Percentiles rank a stretch among this genome's conserved stretches.
Conservation (phyloP, 306 rosid species). For the Erythrophleum fordii region DNA sequence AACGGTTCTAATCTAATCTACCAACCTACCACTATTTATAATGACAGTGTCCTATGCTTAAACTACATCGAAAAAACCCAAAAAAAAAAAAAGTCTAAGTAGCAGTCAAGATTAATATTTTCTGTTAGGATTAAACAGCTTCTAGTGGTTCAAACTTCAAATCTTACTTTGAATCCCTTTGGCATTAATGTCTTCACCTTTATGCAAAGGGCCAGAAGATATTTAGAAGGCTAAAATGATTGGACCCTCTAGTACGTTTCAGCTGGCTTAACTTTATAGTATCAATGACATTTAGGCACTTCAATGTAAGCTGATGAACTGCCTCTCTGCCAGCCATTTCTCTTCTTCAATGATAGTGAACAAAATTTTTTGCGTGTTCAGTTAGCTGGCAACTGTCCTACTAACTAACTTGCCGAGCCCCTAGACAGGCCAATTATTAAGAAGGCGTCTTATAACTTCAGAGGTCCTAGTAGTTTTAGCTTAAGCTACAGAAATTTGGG, state of each 20-base stretch:
- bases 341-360: conserved; percentile 14
- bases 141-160: background rate
- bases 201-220: background rate
- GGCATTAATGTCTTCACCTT: background rate
- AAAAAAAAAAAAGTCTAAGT: background rate
- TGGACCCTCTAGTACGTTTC: background rate
- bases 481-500: background rate
- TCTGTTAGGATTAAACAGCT: background rate
- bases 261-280: background rate
- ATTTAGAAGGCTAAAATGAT: too few species aligned
- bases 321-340: conserved; percentile 1
- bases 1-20: background rate
- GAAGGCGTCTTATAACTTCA: background rate
- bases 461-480: background rate
- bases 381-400: conserved; percentile 52
- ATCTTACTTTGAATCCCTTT: background rate
- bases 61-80: background rate
- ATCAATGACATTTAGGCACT: background rate
- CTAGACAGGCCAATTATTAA: background rate
- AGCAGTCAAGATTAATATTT: background rate
- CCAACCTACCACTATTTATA: background rate
- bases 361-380: conserved; percentile 9
- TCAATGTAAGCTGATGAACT: background rate
- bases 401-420: conserved; percentile 11
- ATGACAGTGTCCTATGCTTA: background rate